Base-by-base conservation (phyloP, 2,329 filamentous ascomycete species). In the Colletotrichum sansevieriae region DNA sequence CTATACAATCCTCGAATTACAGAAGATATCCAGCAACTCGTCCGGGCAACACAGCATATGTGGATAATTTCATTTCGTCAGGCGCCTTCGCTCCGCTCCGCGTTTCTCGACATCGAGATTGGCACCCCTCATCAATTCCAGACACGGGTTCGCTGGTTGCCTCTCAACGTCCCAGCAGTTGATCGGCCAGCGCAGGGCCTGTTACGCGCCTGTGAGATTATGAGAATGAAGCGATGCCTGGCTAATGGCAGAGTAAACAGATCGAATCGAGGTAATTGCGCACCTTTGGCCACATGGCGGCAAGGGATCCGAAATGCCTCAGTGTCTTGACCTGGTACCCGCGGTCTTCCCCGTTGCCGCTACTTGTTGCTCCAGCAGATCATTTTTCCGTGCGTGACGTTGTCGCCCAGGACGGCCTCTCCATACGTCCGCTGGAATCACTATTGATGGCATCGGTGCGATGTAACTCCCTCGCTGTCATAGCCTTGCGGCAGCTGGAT, bases 1-100 rank as follows among this genome's bases (percentile, higher is more conserved):
- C 29, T 7, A 7, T 8, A 29, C 29, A 29, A 29, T 49, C 51
- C 33, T 61, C 55, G 56, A 55, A 55, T 61, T 51, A 44, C 41
- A 46, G 35, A 60, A 35, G 4, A 60, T 68, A 15, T 69, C 66
- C 55, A 65, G 66, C 62, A 56, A 25, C 62, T 65, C 61, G 49
- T 43, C 66, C 55, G 47, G 56, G 47, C 62, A 66, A 69, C 66
- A 66, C 55, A 39, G 35, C 56, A 35, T 55, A 8, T 51, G 55
- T 69, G 66, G 66, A 44, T 61, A 61, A 55, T 44, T 25, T 69
- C 62, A 69, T 65, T 65, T 47, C 66, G 55, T 55, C 55, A 66
- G 35, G 43, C 20, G 37, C n/a, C 44, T 52, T 39, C 39, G 59
- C 62, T 37, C 49, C 39, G 59, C 62, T 37, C 65, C 61, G 54